Evolutionary conservation across 2,329 filamentous ascomycete species (phyloP), one percentile per base, ranked within the genome.

Genomic region (Botrytis deweyae): DNA sequence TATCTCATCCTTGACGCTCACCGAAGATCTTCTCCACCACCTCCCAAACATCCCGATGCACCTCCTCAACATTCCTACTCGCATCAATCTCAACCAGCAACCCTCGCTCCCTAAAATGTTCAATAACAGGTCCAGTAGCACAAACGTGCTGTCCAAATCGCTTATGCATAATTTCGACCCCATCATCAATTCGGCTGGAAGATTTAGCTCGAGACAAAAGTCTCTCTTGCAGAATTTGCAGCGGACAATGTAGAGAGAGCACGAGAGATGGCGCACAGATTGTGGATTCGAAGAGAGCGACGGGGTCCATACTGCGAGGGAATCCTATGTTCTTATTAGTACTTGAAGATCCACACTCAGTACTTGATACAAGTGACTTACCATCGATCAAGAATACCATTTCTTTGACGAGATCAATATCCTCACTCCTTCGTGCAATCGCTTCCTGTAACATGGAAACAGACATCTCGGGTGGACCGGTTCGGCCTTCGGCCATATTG

Each of bases 51-150:
- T 72, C 46, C 29, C 18, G 29, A 44, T 49, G n/a, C 0, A 66
- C 46, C 14, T 10, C n/a, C 49, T 46, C 44, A 5, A 72, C 61
- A 42, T 22, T 42, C 44, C 44, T 40, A 42, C 40, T 20, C 9
- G 38, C 70, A 72, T 72, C 61, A 36, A 72, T 66, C 44, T 67
- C 49, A 22, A 18, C 62, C 9, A 67, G 20, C 38, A 72, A n/a
- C 2, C 22, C 38, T 29, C 38, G 70, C 18, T n/a, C 38, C 9
- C 20, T 33, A 38, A 67, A 72, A 46, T 66, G 38, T 9, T 29
- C 62, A 59, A 72, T 40, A 36, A 72, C 70, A 29, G 70, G 70
- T n/a, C n/a, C 29, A 16, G 62, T 67, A 38, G 46, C 40, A 22
- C 9, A 8, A 29, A 46, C 22, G 29, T 58, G 40, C 38, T 72